phyloP scores from a whole-genome alignment of 768 basidiomycete species.

The Amanita molliuscula region DNA sequence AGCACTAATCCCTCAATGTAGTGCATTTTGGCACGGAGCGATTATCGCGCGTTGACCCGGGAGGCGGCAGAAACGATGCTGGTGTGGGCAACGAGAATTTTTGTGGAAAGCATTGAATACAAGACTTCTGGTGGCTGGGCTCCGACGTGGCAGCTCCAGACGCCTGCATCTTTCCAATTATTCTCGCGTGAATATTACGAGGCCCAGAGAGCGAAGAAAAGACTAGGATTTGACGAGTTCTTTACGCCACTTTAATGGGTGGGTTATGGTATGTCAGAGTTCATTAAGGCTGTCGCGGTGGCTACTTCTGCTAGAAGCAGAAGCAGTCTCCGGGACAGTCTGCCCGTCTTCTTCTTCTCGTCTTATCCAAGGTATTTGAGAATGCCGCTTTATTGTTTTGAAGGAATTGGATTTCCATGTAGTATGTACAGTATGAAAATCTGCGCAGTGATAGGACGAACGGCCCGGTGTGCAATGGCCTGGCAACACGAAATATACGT shows the following conservation, averaged over 20 bases:
- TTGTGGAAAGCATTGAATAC: not conserved
- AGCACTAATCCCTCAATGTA: not conserved
- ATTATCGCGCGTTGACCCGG: not conserved
- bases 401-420: too few relatives aligned
- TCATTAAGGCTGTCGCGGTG: too few relatives aligned
- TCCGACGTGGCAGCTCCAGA: not conserved
- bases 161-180: not conserved
- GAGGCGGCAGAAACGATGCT: not conserved
- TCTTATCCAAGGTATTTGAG: too few relatives aligned
- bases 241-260: not conserved
- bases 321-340: too few relatives aligned
- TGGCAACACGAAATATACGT: too few relatives aligned
- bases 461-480: too few relatives aligned
- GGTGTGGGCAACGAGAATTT: not conserved
- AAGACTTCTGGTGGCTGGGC: not conserved
- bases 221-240: not conserved
- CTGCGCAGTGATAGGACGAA: too few relatives aligned
- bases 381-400: too few relatives aligned
- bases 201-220: not conserved
- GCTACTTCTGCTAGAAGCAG: too few relatives aligned
- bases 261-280: not conserved
- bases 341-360: too few relatives aligned
- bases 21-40: not conserved
- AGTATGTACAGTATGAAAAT: too few relatives aligned
- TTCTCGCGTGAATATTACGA: slow-evolving; percentile 1